A percentile compares a stretch with the other conserved stretches of the same genome.
phyloP scores from a whole-genome alignment of 805 yeast genomes.

The Pichia phayaonensis region DNA sequence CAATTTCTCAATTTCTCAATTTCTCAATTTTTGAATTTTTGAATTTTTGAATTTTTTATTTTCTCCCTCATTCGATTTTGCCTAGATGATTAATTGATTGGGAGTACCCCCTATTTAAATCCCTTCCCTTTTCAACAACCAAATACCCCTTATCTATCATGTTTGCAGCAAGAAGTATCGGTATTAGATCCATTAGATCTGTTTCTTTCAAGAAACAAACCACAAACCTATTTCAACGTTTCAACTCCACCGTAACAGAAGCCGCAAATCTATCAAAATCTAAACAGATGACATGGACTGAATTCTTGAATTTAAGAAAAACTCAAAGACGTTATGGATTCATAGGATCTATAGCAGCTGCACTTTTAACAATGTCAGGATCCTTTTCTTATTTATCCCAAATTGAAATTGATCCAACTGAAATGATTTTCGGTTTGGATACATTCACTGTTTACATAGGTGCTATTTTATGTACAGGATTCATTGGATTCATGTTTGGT shows the following conservation, averaged over 20 bases:
- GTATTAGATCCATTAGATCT: conserved; percentile 7
- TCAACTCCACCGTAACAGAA: conserved; percentile 8
- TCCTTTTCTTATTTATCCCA: conserved; percentile 77
- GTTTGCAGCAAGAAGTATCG: conserved; percentile 7
- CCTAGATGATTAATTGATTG: background rate
- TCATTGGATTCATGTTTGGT: conserved; percentile 73
- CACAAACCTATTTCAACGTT: background rate
- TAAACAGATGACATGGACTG: conserved; percentile 57
- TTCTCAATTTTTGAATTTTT: too few species aligned
- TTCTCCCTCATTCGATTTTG: background rate
- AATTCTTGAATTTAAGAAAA: conserved; percentile 69
- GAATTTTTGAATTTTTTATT: too few species aligned
- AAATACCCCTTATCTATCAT: background rate
- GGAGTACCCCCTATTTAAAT: too few species aligned
- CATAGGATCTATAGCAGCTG: conserved; percentile 60
- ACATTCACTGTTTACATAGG: conserved; percentile 76
- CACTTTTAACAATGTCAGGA: conserved; percentile 52
- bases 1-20: too few species aligned
- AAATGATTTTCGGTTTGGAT: conserved; percentile 83
- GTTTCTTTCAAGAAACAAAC: background rate
- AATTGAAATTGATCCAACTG: conserved; percentile 81
- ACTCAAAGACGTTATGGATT: conserved; percentile 65
- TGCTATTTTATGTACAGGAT: conserved; percentile 64
- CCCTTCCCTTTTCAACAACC: background rate
- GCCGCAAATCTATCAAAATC: conserved; percentile 13